Percentiles rank a stretch among this genome's conserved stretches.
Evolutionary conservation across 495 filamentous ascomycete species (phyloP).

Genomic region (Cercophora scortea): DNA sequence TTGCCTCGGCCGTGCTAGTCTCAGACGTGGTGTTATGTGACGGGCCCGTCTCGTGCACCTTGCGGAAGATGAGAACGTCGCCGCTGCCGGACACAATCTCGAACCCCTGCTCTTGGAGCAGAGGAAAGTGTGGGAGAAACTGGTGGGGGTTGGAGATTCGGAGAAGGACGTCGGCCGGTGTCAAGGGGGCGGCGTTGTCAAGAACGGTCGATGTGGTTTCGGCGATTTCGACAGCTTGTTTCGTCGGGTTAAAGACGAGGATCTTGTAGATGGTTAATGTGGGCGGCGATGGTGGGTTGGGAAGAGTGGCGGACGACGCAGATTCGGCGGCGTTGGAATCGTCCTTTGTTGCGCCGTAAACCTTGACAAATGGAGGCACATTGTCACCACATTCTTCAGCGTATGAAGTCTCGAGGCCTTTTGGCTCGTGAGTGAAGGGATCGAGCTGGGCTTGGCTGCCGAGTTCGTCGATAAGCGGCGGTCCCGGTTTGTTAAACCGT

Average conservation of each 20-base stretch:
- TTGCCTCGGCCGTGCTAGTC: too few species aligned
- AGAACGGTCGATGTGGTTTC: slow-evolving; percentile 54
- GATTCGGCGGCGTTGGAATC: background rate
- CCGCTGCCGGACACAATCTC: slow-evolving; percentile 63
- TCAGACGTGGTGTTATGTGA: background rate
- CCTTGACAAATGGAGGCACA: slow-evolving; percentile 17
- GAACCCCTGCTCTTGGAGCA: slow-evolving; percentile 60
- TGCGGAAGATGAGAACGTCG: slow-evolving; percentile 67
- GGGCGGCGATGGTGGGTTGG: background rate
- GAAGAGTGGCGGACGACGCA: background rate
- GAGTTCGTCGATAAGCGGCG: background rate
- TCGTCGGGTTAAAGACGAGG: slow-evolving; percentile 63
- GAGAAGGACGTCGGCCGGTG: slow-evolving; percentile 55
- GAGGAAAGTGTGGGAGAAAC: slow-evolving; percentile 61
- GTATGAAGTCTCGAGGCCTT: slow-evolving; percentile 25
- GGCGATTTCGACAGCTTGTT: slow-evolving; percentile 49
- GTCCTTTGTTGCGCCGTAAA: slow-evolving; percentile 7
- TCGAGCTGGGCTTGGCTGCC: slow-evolving; percentile 9
- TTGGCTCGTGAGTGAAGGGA: slow-evolving; percentile 27
- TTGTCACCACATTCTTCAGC: slow-evolving; percentile 25
- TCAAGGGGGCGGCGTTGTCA: slow-evolving; percentile 34
- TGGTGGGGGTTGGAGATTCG: slow-evolving; percentile 62
- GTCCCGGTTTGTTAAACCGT: slow-evolving; percentile 8
- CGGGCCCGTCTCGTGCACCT: slow-evolving; percentile 31
- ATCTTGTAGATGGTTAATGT: slow-evolving; percentile 55